Conservation (phyloP, 768 basidiomycete genomes). For the Terana coerulea region DNA sequence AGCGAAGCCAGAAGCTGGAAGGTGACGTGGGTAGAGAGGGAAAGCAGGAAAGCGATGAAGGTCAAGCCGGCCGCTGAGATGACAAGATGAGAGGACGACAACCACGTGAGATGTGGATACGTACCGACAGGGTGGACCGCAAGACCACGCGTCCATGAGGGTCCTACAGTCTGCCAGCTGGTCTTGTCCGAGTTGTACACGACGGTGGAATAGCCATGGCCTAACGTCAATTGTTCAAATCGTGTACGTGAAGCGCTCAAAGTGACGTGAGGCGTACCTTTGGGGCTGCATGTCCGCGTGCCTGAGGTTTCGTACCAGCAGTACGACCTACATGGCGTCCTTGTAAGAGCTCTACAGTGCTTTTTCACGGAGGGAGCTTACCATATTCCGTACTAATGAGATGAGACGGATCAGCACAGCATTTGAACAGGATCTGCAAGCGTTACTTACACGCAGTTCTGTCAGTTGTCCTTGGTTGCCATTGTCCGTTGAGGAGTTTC, state of each 20-base stretch:
- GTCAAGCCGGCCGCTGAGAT: slow-evolving; percentile 46
- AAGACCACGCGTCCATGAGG: slow-evolving; percentile 71
- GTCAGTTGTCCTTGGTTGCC: slow-evolving; percentile 25
- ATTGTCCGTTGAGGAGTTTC: slow-evolving; percentile 23
- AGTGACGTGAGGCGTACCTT: too few relatives aligned
- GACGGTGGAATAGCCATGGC: slow-evolving; percentile 52
- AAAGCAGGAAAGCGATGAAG: slow-evolving; percentile 60
- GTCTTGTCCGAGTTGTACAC: slow-evolving; percentile 36
- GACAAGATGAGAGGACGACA: not conserved
- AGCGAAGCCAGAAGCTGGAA: slow-evolving; percentile 41
- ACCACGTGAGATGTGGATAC: too few relatives aligned
- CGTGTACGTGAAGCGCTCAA: slow-evolving; percentile 11
- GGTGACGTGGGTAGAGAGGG: slow-evolving; percentile 54
- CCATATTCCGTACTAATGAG: slow-evolving; percentile 72
- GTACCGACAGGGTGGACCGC: slow-evolving; percentile 73
- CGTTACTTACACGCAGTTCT: slow-evolving; percentile 52
- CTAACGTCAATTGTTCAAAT: slow-evolving; percentile 23
- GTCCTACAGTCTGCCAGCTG: slow-evolving; percentile 38
- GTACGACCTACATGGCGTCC: slow-evolving; percentile 51
- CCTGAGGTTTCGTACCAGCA: slow-evolving; percentile 49
- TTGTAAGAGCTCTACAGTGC: too few relatives aligned
- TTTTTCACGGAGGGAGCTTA: slow-evolving; percentile 31
- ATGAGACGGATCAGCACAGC: too few relatives aligned
- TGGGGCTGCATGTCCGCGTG: slow-evolving; percentile 43
- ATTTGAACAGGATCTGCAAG: not conserved